phyloP scores from a whole-genome alignment of 352 stramenopile species.

The Phytophthora brassicae region DNA sequence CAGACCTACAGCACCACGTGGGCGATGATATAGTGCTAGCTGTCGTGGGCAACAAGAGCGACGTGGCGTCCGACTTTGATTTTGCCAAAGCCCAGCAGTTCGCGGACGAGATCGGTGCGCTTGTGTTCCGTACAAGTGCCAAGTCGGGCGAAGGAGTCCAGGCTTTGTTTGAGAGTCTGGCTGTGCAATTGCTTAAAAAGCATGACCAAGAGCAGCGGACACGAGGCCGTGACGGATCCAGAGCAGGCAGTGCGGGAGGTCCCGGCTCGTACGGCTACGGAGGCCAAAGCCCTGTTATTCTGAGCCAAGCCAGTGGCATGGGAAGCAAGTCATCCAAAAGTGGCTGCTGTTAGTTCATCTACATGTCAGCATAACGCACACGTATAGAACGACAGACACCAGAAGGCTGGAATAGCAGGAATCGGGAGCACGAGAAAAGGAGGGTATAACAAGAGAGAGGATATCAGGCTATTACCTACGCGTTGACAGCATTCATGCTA shows the following conservation, averaged over 20 bases:
- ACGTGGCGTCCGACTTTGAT: slow-evolving; percentile 64
- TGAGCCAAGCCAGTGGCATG: slow-evolving; percentile 29
- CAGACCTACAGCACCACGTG: slow-evolving; percentile 80
- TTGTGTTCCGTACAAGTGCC: slow-evolving; percentile 80
- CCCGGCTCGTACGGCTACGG: slow-evolving; percentile 31
- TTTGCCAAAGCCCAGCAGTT: slow-evolving; percentile 74
- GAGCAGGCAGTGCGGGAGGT: slow-evolving; percentile 25
- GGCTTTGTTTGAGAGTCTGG: slow-evolving; percentile 74
- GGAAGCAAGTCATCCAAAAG: slow-evolving; percentile 33
- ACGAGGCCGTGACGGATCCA: slow-evolving; percentile 51
- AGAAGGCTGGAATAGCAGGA: background rate
- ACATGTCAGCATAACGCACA: slow-evolving; percentile 3
- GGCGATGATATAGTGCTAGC: slow-evolving; percentile 80
- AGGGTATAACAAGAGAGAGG: slow-evolving; percentile 1
- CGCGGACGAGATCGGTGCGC: slow-evolving; percentile 76
- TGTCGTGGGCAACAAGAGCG: slow-evolving; percentile 85
- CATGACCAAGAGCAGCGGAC: slow-evolving; percentile 64
- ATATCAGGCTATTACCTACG: too few species aligned
- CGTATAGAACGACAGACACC: slow-evolving; percentile 13
- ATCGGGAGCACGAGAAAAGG: background rate
- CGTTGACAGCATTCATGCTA: slow-evolving; percentile 23
- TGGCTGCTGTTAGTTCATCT: slow-evolving; percentile 38
- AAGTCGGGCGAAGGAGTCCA: slow-evolving; percentile 82
- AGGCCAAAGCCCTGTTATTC: slow-evolving; percentile 39
- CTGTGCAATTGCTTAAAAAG: slow-evolving; percentile 72